Percentiles rank a stretch among this genome's conserved stretches.
Conservation (phyloP, 129 eudicot species). For the Oenanthe sinensis region DNA sequence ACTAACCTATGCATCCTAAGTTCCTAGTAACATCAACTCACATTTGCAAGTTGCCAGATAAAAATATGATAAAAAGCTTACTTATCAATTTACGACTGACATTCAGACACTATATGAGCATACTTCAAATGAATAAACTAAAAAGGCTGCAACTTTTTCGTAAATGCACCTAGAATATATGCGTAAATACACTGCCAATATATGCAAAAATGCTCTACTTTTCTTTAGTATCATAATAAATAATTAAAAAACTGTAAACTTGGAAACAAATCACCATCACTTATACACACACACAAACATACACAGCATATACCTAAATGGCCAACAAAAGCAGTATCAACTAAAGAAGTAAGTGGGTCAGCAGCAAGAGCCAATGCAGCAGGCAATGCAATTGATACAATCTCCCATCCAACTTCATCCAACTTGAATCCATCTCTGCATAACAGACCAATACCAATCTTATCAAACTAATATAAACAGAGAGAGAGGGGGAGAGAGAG, state of each 20-base stretch:
- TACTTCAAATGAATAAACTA: neutral
- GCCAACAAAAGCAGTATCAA: slow-evolving; percentile 86
- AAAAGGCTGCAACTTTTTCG: neutral
- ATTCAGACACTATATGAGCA: neutral
- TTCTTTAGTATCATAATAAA: no score
- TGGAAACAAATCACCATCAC: neutral
- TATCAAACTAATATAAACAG: neutral
- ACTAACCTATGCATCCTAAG: neutral
- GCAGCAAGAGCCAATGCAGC: slow-evolving; percentile 95
- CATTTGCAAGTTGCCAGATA: neutral
- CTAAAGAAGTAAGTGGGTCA: slow-evolving; percentile 79
- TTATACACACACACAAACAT: neutral
- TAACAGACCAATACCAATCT: neutral
- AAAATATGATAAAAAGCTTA: neutral
- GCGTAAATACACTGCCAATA: neutral
- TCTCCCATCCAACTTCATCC: slow-evolving; percentile 72
- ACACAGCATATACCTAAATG: slow-evolving; percentile 56
- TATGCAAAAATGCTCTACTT: neutral
- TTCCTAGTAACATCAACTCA: neutral
- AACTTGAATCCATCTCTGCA: slow-evolving; percentile 46
- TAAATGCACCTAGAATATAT: neutral
- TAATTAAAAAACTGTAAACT: neutral
- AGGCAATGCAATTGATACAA: slow-evolving; percentile 78
- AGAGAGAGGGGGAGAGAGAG: no score
- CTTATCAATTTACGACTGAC: neutral